These are phyloP conservation scores for Erysimum pusillum DNA, from an alignment of 441 rosid genomes.

Conservation along the genomic window DNA sequence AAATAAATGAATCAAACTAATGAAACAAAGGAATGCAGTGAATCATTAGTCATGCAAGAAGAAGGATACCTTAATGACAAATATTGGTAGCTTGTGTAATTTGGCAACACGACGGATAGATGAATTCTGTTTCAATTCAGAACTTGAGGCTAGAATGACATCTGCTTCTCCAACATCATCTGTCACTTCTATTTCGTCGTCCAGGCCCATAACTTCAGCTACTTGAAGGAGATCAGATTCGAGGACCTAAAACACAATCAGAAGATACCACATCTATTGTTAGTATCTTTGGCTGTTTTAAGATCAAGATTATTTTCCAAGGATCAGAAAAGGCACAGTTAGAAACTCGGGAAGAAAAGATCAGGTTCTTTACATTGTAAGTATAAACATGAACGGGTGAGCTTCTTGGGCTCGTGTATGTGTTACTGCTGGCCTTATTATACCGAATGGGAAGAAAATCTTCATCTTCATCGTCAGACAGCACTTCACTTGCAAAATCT, in stretches of 20 bases:
- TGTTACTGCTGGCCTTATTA: slow-evolving; percentile 50
- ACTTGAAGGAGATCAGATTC: slow-evolving; percentile 90
- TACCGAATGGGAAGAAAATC: slow-evolving; percentile 47
- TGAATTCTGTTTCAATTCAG: slow-evolving; percentile 82
- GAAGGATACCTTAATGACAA: slow-evolving; percentile 76
- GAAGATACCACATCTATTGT: slow-evolving; percentile 4
- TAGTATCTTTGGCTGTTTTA: slow-evolving; percentile 17
- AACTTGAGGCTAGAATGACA: slow-evolving; percentile 81
- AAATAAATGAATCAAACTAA: slow-evolving; percentile 17
- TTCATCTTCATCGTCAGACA: slow-evolving; percentile 68
- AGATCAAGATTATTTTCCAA: slow-evolving; percentile 14
- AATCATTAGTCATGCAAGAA: slow-evolving; percentile 13
- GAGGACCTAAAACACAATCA: slow-evolving; percentile 60
- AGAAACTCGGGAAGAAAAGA: slow-evolving; percentile 18
- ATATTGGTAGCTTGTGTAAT: slow-evolving; percentile 76
- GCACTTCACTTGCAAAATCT: slow-evolving; percentile 49
- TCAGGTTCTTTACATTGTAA: slow-evolving; percentile 64
- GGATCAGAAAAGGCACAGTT: slow-evolving; percentile 9
- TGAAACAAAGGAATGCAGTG: not conserved
- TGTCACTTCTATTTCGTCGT: slow-evolving; percentile 71
- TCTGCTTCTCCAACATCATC: slow-evolving; percentile 88
- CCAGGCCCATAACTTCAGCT: slow-evolving; percentile 89
- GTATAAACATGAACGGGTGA: slow-evolving; percentile 72
- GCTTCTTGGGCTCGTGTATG: slow-evolving; percentile 53
- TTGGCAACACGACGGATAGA: slow-evolving; percentile 89